These are phyloP conservation scores for Lepiota brunneoincarnata DNA, from an alignment of 768 basidiomycete species.

Conservation along the genomic window DNA sequence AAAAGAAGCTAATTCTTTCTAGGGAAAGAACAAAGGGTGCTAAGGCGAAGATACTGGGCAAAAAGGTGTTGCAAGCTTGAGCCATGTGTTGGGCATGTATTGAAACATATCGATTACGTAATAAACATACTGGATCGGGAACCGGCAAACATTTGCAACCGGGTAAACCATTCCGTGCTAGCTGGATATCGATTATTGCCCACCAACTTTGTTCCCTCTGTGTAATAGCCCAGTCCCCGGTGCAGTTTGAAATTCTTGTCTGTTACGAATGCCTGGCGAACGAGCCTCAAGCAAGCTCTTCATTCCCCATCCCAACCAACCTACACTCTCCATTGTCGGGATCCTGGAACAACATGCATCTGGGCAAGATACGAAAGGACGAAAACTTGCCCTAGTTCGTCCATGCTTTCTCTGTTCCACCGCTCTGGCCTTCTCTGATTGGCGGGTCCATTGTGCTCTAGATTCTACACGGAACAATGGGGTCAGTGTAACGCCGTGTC, in stretches of 20 bases:
- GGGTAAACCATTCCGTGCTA: not conserved
- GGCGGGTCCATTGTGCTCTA: conserved; percentile 25
- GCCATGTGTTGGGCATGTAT: not conserved
- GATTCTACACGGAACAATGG: conserved; percentile 80
- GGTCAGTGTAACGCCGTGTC: conserved; percentile 44
- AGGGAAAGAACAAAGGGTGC: conserved; percentile 38
- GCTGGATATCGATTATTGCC: not conserved
- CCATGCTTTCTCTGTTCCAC: not conserved
- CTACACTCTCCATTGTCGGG: conserved; percentile 48
- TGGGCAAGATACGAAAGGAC: conserved; percentile 47
- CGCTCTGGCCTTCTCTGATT: not conserved
- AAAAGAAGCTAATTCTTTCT: conserved; percentile 45
- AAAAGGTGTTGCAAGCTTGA: conserved; percentile 39
- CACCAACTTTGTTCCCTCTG: not conserved
- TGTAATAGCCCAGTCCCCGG: not conserved
- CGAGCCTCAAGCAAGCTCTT: conserved; percentile 45
- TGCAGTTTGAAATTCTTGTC: no score
- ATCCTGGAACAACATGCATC: conserved; percentile 60
- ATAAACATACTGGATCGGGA: not conserved
- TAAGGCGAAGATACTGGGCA: conserved; percentile 55
- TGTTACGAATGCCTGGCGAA: conserved; percentile 21
- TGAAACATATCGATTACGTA: not conserved
- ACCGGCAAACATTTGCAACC: not conserved
- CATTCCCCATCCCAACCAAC: conserved; percentile 49
- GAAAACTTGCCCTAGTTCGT: conserved; percentile 65